Percentiles rank a stretch among this genome's conserved stretches.
These are phyloP conservation scores for Coemansia reversa DNA, from an alignment of 192 early-diverging fungal species.

Conservation along the genomic window DNA sequence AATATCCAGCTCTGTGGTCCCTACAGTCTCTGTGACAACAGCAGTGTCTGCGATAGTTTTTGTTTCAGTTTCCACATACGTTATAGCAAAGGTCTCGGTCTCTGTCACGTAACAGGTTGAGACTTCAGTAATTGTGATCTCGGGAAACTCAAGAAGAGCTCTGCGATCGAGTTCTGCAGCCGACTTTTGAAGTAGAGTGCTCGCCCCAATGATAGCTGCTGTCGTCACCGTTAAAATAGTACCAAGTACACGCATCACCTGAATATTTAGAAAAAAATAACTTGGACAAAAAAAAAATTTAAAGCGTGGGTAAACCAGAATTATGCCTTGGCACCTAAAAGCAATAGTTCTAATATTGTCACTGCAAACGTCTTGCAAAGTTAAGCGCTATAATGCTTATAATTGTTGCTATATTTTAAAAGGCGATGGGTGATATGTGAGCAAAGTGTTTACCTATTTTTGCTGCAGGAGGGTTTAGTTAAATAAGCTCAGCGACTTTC, in stretches of 20 bases:
- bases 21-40: neutral
- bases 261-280: too few relatives aligned
- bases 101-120: constrained; percentile 1
- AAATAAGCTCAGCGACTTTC: too few relatives aligned
- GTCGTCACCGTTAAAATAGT: neutral
- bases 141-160: too few relatives aligned
- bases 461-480: too few relatives aligned
- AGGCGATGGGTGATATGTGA: too few relatives aligned
- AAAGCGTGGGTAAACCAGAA: neutral
- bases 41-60: neutral
- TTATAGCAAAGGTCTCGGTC: neutral
- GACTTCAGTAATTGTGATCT: neutral
- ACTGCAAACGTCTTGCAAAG: too few relatives aligned
- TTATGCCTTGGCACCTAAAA: neutral
- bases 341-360: too few relatives aligned
- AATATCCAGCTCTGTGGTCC: neutral
- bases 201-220: neutral
- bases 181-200: neutral
- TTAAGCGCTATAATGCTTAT: too few relatives aligned
- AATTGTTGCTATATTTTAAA: too few relatives aligned
- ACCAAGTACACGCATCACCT: neutral
- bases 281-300: neutral
- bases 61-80: neutral
- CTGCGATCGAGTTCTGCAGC: neutral
- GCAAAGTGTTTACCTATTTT: too few relatives aligned